These are phyloP conservation scores for Sclerospora graminicola DNA, from an alignment of 352 stramenopile genomes.

Conservation along the genomic window DNA sequence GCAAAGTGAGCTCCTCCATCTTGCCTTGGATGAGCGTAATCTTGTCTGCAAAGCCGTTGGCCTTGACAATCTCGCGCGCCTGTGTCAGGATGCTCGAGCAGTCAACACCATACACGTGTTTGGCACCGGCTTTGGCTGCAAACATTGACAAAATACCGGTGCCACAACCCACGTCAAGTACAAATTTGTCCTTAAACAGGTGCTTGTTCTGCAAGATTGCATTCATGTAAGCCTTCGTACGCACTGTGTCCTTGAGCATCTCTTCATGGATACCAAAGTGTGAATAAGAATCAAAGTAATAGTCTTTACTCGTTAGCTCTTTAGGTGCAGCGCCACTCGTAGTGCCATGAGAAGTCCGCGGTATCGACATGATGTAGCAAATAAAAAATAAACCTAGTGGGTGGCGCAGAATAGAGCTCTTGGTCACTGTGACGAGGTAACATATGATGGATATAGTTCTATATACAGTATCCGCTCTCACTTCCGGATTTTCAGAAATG, in stretches of 20 bases:
- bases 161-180: slow-evolving; percentile 95
- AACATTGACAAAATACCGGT: slow-evolving; percentile 97
- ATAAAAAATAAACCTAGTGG: not conserved
- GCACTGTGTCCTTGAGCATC: slow-evolving; percentile 97
- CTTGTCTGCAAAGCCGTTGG: slow-evolving; percentile 89
- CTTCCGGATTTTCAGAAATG: no score
- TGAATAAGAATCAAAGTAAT: slow-evolving; percentile 98
- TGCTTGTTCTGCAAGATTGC: slow-evolving; percentile 94
- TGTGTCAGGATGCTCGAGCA: slow-evolving; percentile 93
- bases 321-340: slow-evolving; percentile 11
- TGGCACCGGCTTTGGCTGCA: slow-evolving; percentile 87
- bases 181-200: slow-evolving; percentile 95
- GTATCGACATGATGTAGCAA: slow-evolving; percentile 23
- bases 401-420: slow-evolving; percentile 7
- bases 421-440: slow-evolving; percentile 4
- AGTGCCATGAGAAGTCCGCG: slow-evolving; percentile 11
- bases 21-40: slow-evolving; percentile 95
- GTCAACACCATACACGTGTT: slow-evolving; percentile 92
- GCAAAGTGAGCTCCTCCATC: slow-evolving; percentile 87
- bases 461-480: no score
- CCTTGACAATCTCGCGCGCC: slow-evolving; percentile 90
- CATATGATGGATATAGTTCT: no score
- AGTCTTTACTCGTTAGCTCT: slow-evolving; percentile 90
- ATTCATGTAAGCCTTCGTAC: slow-evolving; percentile 96
- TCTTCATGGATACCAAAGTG: slow-evolving; percentile 98